Percentiles rank a stretch among this genome's conserved stretches.
Conservation (phyloP, 139 green algal genomes). For the Coelastrella sp. region DNA sequence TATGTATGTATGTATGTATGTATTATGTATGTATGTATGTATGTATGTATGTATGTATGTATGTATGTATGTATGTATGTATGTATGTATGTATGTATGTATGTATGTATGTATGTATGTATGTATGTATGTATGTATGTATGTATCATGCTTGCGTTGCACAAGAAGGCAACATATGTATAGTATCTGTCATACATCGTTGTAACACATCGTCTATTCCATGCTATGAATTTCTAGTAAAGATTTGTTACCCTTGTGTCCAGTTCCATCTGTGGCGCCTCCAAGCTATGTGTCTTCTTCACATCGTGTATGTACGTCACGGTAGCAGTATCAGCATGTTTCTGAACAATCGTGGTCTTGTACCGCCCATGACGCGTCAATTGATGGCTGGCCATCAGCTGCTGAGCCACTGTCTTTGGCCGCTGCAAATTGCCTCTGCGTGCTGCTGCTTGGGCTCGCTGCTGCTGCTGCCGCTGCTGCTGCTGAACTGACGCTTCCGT, state of each 20-base stretch:
- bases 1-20: background rate
- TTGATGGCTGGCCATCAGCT: slow-evolving; percentile 29
- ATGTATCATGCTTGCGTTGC: no score
- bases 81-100: no score
- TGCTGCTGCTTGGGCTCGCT: background rate
- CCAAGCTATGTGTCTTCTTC: slow-evolving; percentile 6
- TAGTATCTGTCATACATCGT: no score
- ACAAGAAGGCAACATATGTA: no score
- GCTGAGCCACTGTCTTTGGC: slow-evolving; percentile 14
- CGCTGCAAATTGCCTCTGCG: background rate
- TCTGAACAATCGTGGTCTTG: slow-evolving; percentile 34
- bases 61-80: no score
- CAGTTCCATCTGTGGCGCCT: background rate
- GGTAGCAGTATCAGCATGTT: slow-evolving; percentile 8
- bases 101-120: no score
- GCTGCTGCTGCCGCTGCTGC: slow-evolving; percentile 17
- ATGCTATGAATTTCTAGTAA: no score
- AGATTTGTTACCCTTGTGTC: slow-evolving; percentile 4
- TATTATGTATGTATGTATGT: background rate
- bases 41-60: no score
- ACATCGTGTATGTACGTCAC: slow-evolving; percentile 10
- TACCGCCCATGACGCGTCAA: slow-evolving; percentile 18
- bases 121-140: no score
- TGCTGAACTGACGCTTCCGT: background rate
- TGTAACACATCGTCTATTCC: no score